Percentiles rank a stretch among this genome's conserved stretches.
phyloP scores from a whole-genome alignment of 1,284 basidiomycete genomes.

The Fomitopsis schrenkii region DNA sequence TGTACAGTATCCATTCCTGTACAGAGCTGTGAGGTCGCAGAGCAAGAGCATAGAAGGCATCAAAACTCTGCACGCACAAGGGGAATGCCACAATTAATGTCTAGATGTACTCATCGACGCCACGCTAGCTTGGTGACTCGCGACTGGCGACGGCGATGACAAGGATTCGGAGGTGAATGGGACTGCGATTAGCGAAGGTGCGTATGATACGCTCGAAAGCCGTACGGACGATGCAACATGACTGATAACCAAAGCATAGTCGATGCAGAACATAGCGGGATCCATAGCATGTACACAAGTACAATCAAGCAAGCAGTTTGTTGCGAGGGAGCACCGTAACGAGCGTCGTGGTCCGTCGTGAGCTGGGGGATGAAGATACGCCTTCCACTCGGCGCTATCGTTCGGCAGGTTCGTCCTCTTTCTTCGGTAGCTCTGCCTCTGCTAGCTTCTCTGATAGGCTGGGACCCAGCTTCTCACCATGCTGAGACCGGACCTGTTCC shows the following conservation, averaged over 20 bases:
- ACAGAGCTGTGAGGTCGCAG: neutral
- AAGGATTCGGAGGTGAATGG: conserved; percentile 26
- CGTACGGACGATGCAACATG: neutral
- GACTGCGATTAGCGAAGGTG: neutral
- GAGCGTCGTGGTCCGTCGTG: neutral
- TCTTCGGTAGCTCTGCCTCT: neutral
- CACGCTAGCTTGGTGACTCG: conserved; percentile 23
- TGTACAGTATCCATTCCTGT: neutral
- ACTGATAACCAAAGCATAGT: neutral
- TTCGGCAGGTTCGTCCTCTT: too few relatives aligned
- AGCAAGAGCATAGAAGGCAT: neutral
- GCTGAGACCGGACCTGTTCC: neutral
- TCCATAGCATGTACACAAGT: conserved; percentile 2
- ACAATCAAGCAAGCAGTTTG: neutral
- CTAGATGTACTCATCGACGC: too few relatives aligned
- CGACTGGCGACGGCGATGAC: conserved; percentile 26
- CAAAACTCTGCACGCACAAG: neutral
- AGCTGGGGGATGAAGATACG: neutral
- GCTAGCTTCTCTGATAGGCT: neutral
- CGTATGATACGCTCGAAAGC: neutral
- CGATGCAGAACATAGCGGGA: neutral
- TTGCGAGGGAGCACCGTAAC: neutral
- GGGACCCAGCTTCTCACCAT: neutral
- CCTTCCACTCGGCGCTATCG: too few relatives aligned
- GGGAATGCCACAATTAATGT: neutral